These are phyloP conservation scores for Cladosporium sp. DNA, from an alignment of 2,329 filamentous ascomycete genomes.

Conservation along the genomic window DNA sequence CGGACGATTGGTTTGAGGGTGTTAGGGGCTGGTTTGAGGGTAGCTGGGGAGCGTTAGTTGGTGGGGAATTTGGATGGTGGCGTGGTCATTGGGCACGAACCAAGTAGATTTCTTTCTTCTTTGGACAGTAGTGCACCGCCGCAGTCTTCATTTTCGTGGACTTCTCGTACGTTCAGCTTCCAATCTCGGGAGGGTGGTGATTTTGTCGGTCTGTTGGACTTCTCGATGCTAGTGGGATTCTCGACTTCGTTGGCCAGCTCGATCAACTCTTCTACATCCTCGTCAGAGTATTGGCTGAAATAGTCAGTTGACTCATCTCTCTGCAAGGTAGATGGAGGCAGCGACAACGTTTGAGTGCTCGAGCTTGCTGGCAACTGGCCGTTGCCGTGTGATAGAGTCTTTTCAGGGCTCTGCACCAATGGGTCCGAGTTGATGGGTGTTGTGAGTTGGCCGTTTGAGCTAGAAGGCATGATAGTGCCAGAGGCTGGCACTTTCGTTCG, in stretches of 20 bases:
- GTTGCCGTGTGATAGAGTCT: no score
- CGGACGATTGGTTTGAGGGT: slow-evolving; percentile 43
- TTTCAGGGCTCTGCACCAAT: no score
- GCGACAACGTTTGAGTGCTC: no score
- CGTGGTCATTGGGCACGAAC: slow-evolving; percentile 10
- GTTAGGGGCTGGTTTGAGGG: slow-evolving; percentile 5
- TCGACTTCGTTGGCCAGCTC: slow-evolving; percentile 15
- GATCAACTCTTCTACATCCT: slow-evolving; percentile 16
- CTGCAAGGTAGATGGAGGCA: no score
- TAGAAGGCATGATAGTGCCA: neutral
- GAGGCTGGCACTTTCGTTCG: no score
- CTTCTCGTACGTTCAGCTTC: slow-evolving; percentile 27
- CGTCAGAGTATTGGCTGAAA: neutral
- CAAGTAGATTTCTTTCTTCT: slow-evolving; percentile 22
- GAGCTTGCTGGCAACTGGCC: neutral
- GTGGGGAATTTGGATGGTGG: neutral
- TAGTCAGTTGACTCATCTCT: no score
- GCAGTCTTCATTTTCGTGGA: slow-evolving; percentile 28
- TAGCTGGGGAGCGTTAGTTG: neutral
- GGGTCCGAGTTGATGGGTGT: no score
- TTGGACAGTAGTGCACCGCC: slow-evolving; percentile 25
- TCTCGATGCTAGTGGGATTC: no score
- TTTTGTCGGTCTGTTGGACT: neutral
- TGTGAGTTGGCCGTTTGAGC: no score
- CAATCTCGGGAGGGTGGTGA: slow-evolving; percentile 21